These are phyloP conservation scores for Penicillium verrucosum DNA, from an alignment of 2,329 filamentous ascomycete genomes.

Conservation along the genomic window DNA sequence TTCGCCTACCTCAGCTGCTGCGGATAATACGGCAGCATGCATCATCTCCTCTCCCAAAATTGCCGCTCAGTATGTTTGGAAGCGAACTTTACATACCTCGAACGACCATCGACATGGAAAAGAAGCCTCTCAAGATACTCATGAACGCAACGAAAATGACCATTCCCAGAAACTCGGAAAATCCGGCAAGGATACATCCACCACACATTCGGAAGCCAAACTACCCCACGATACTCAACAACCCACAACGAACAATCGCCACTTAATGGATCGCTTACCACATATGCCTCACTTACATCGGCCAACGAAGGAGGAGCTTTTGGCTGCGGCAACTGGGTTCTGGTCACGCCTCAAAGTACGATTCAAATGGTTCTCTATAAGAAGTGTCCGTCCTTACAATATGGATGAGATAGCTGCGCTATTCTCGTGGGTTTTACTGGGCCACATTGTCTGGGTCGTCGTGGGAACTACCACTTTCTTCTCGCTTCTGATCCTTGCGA, in stretches of 20 bases:
- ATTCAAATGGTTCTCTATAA: slow-evolving; percentile 97
- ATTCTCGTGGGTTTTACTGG: slow-evolving; percentile 89
- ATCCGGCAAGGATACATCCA: slow-evolving; percentile 5
- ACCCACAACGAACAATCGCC: slow-evolving; percentile 27
- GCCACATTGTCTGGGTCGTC: slow-evolving; percentile 93
- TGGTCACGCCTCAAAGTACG: slow-evolving; percentile 85
- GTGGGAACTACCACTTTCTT: slow-evolving; percentile 97
- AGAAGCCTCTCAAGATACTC: slow-evolving; percentile 14
- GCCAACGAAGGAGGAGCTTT: slow-evolving; percentile 87
- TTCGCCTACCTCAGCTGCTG: slow-evolving; percentile 33
- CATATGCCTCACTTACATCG: slow-evolving; percentile 75
- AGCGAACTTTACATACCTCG: slow-evolving; percentile 32
- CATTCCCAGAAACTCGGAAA: slow-evolving; percentile 2
- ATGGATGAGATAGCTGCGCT: slow-evolving; percentile 95
- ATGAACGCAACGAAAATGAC: slow-evolving; percentile 17
- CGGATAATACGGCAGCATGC: slow-evolving; percentile 34
- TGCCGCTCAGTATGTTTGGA: slow-evolving; percentile 31
- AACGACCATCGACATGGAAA: slow-evolving; percentile 19
- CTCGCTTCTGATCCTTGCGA: slow-evolving; percentile 80
- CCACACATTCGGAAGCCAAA: slow-evolving; percentile 16
- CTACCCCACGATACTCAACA: slow-evolving; percentile 24
- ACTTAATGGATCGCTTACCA: slow-evolving; percentile 59
- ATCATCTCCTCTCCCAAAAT: slow-evolving; percentile 32
- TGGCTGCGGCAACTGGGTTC: slow-evolving; percentile 88
- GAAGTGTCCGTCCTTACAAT: slow-evolving; percentile 91